Evolutionary conservation across 2,329 filamentous ascomycete species (phyloP), one percentile per base, ranked within the genome.

Genomic region (Metarhizium robertsii): DNA sequence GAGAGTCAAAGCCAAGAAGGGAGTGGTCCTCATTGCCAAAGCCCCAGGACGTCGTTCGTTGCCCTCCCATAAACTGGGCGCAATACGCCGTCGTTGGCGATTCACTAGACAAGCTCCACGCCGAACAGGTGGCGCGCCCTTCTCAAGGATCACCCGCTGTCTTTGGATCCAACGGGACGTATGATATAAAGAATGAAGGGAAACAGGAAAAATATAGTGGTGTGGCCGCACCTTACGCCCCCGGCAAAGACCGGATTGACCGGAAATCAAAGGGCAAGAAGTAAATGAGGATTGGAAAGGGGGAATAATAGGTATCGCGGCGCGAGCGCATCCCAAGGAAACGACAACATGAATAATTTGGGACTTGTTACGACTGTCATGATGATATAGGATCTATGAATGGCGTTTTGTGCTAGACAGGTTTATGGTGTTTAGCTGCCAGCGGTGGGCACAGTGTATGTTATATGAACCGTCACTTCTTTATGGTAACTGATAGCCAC

Each of bases 11-110:
- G 55, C 65, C 62, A 25, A 63, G 60, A 25, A 63, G 60, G 36
- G 60, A 73, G 2, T 91, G 91, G 74, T 75, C 81, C 2, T 73
- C 73, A 18, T 80, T 96, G 14, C 92, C 92, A 0, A 80, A 79
- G 14, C 84, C 88, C 6, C 92, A 96, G 69, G 88, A 88, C 62
- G 76, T 97, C 1, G 86, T 95, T 30, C 85, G 92, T 45, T 90
- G 86, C 73, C 92, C 92, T 8, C 87, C 90, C 8, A 86, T 97
- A 65, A 96, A 96, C 74, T 97, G 92, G 92, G 83, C 85, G 13
- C 92, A 96, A 67, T 97, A 97, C 69, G 89, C 90, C 62, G 79
- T 96, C n/a, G 84, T 94, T 3, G 92, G 90, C 51, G 67, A 71
- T 25, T 83, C 89, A 1, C 77, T 96, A 40, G 90, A 96, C 69